Base-by-base conservation (phyloP, 257 asterid genomes). In the Verbena officinalis region DNA sequence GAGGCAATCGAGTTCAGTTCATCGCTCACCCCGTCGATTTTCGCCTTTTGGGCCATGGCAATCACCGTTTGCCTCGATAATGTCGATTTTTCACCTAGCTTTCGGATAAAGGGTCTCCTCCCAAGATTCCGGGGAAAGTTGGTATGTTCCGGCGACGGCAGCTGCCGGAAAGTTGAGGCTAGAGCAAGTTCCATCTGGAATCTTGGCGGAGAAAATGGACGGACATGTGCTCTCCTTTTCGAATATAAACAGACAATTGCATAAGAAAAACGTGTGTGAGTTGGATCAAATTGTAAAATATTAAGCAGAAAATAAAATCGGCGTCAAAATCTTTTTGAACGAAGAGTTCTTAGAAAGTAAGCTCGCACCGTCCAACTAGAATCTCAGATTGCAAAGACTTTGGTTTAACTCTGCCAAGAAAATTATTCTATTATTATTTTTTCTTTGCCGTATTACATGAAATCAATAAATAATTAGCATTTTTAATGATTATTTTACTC, bases 1-100 rank as follows among this genome's bases (percentile, higher is more conserved):
- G 95, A 87, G 19, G 97, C 95, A 68, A 93, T 90, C 44, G 86
- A 69, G 79, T 90, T 93, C 51, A 90, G 65, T 53, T 88, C 96
- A 38, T 84, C 95, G 58, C 97, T 86, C 19, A 84, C 74, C 9
- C 96, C 96, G 20, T 82, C 90, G 68, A 93, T 87, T 65, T 55
- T 83, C 12, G 83, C 59, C 73, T 67, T 83, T 43, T 80, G 80
- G n/a, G 90, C 90, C 86, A 76, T 75, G 24, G 72, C 42, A 72
- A 78, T 54, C 76, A 50, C 67, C 5, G 56, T 16, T 42, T 39
- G 64, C 45, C 76, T 52, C 45, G 55, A 33, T 19, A 70, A 55
- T 12, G 70, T 19, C 27, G 76, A 75, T 13, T 52, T 65, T 13
- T 49, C 53, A 49, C 38, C 61, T 30, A 60, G 34, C n/a, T 34